Evolutionary conservation across 306 rosid genomes (phyloP), one percentile per base, ranked within the genome.

Genomic region (Acmispon strigosus): DNA sequence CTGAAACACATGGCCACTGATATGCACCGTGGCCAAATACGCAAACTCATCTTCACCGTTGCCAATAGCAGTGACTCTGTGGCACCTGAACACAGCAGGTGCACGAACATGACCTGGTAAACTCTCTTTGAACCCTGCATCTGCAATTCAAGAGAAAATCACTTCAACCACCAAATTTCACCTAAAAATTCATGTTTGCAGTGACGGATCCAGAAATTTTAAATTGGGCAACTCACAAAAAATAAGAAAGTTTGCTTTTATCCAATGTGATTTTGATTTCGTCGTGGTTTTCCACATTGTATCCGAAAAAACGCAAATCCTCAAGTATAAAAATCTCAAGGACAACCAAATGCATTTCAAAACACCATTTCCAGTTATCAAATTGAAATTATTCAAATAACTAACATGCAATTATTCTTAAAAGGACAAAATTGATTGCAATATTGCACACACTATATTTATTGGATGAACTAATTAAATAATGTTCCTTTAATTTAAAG

Each of bases 1-100:
- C 59, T 74, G 84, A 75, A 89, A 89, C 0, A 89, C 92, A 75
- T 87, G 97, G 13, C 97, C 97, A 55, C 96, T 78, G 9, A 91
- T 91, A 34, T 78, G 90, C 6, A 91, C 97, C 1, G 93, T 87
- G 8, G 91, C 91, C 79, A 84, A 75, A 68, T 89, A 91, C 0
- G 87, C 90, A 60, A 89, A 18, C 66, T 91, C 97, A 15, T 84
- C 85, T 65, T 83, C 88, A 2, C 93, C 96, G 66, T 83, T 81
- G 4, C 93, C 77, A 39, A 87, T 76, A 20, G 96, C 88, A 14
- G 92, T 85, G 43, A 91, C 91, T 79, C 92, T 85, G 29, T 87
- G 97, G 57, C 91, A 84, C 77, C 78, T 79, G 70, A 91, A 91
- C 12, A 87, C 90, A 0, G 93, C 96, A 2, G 91, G 91, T 9